These are phyloP conservation scores for Pestalotiopsis sp. DNA, from an alignment of 2,329 filamentous ascomycete species.

Conservation along the genomic window DNA sequence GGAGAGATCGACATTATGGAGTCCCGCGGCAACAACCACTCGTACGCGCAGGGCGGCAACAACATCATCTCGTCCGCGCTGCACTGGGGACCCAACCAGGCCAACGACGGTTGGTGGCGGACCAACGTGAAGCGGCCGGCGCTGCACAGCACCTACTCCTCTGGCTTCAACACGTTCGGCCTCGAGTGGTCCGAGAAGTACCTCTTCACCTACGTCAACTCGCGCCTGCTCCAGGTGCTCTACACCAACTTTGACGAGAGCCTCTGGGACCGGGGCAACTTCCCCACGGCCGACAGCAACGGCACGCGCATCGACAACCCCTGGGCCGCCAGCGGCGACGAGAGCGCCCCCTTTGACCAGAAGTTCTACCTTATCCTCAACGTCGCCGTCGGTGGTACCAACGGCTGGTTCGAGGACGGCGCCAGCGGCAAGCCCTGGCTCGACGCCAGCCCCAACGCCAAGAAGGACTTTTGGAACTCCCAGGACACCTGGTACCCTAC, in stretches of 20 bases:
- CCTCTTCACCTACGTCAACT: slow-evolving; percentile 84
- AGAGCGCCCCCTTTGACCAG: slow-evolving; percentile 74
- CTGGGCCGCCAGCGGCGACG: slow-evolving; percentile 63
- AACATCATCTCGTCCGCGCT: slow-evolving; percentile 78
- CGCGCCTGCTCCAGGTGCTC: slow-evolving; percentile 75
- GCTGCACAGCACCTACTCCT: slow-evolving; percentile 73
- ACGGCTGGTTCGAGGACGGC: slow-evolving; percentile 83
- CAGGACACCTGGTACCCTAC: slow-evolving; percentile 69
- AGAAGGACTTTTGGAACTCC: slow-evolving; percentile 76
- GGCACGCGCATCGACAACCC: slow-evolving; percentile 65
- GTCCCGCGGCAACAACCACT: slow-evolving; percentile 80
- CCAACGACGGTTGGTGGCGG: slow-evolving; percentile 80
- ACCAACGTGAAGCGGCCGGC: slow-evolving; percentile 78
- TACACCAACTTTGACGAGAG: slow-evolving; percentile 74
- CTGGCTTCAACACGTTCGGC: slow-evolving; percentile 75
- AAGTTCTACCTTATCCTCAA: slow-evolving; percentile 78
- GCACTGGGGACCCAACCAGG: slow-evolving; percentile 77
- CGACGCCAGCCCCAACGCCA: slow-evolving; percentile 66
- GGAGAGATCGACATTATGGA: slow-evolving; percentile 86
- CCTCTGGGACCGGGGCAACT: slow-evolving; percentile 70
- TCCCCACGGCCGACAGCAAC: slow-evolving; percentile 65
- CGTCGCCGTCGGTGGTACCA: slow-evolving; percentile 75
- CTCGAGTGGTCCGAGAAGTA: slow-evolving; percentile 89
- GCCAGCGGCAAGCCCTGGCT: slow-evolving; percentile 78
- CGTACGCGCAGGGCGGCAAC: slow-evolving; percentile 76